Evolutionary conservation across 257 asterid genomes (phyloP), one percentile per base, ranked within the genome.

Genomic region (Gentiana straminea): DNA sequence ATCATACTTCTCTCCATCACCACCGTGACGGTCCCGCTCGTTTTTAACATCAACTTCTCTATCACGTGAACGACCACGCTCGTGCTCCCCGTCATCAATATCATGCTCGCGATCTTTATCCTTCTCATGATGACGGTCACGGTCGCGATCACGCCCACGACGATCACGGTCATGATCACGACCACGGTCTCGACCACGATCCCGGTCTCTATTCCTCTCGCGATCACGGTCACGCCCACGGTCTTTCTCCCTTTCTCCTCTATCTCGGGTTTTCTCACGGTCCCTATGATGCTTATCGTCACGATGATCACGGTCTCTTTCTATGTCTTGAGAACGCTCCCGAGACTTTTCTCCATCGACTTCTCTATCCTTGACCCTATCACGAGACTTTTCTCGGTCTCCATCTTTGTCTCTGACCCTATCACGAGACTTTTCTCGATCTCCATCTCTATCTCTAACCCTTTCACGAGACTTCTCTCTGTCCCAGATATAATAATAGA

Each of bases 391-490:
- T 24, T 24, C 24, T 24, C 24, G 24, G 24, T 24, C 24, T 24
- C 24, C 24, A 24, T 24, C 24, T 24, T 0, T 24, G 24, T 24
- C 24, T 24, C 24, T 24, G 24, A 24, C 24, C 24, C 24, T 24
- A 24, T 24, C 24, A 24, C 24, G 24, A 24, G 24, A 24, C 24
- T 24, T 24, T 24, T 24, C 24, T 24, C 24, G 24, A 24, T 24
- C 24, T 24, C 24, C 24, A 24, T 24, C 24, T 24, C 24, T 24
- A 24, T 24, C 24, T 24, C 24, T 24, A 24, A 24, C 24, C 74
- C 88, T 76, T 63, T 91, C 98, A 44, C 84, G 88, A 57, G 98
- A 83, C 64, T 87, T 87, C 70, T 91, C 98, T 75, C 94, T 78
- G 55, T 85, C 89, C 81, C 81, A 74, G 78, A 49, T 58, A 64